Percentiles rank a stretch among this genome's conserved stretches.
phyloP scores from a whole-genome alignment of 1,284 basidiomycete genomes.

The Thelephora terrestris region DNA sequence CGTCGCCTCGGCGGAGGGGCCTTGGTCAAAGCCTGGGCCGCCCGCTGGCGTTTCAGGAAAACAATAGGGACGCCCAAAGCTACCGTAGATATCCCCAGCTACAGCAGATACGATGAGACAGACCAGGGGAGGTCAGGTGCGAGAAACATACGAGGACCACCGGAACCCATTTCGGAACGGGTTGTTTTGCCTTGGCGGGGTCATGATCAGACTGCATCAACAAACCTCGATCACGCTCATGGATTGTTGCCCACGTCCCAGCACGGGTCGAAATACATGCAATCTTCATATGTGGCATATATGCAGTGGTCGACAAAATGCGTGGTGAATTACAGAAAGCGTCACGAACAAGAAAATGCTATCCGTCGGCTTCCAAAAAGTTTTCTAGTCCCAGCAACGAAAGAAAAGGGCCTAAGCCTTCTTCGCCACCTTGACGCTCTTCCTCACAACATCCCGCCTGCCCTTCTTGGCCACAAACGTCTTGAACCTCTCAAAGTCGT shows the following conservation, averaged over 20 bases:
- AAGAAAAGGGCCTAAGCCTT: conserved; percentile 23
- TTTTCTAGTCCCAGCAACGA: neutral
- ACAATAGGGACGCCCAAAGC: conserved; percentile 27
- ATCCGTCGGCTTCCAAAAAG: neutral
- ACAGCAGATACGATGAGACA: neutral
- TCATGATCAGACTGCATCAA: neutral
- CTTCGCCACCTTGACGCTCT: conserved; percentile 38
- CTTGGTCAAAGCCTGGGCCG: conserved; percentile 12
- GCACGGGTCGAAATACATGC: no score
- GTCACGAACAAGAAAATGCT: no score
- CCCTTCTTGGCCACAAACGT: conserved; percentile 73
- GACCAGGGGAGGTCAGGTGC: neutral
- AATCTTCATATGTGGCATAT: no score
- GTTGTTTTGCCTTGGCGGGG: conserved; percentile 3
- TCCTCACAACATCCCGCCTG: conserved; percentile 61
- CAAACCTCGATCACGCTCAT: no score
- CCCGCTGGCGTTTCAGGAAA: conserved; percentile 24
- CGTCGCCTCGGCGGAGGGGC: conserved; percentile 23
- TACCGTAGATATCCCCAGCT: conserved; percentile 28
- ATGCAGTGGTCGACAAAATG: no score
- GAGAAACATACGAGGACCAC: conserved; percentile 16
- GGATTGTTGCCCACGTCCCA: no score
- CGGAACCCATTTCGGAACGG: conserved; percentile 19
- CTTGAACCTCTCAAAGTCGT: conserved; percentile 86
- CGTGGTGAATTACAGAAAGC: no score